Percentiles rank a stretch among this genome's conserved stretches.
phyloP scores from a whole-genome alignment of 768 basidiomycete species.

The Pleurotus ostreatus region DNA sequence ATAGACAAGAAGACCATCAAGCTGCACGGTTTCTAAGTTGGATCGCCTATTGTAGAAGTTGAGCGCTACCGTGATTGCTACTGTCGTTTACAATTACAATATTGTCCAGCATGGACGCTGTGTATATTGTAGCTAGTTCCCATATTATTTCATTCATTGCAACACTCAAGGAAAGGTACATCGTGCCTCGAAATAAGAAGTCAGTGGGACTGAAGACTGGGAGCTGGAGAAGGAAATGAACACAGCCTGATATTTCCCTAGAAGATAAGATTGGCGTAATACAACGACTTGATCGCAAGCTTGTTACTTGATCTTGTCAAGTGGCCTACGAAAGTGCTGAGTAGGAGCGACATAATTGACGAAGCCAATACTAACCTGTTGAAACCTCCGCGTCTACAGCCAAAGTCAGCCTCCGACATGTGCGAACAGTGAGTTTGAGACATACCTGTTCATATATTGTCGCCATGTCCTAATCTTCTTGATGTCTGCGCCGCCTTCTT shows the following conservation, averaged over 20 bases:
- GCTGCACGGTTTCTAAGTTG: constrained; percentile 77
- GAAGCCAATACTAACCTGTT: constrained; percentile 49
- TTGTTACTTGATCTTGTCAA: constrained; percentile 89
- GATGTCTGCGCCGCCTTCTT: constrained; percentile 60
- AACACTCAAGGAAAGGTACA: not conserved
- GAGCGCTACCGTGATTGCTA: constrained; percentile 9
- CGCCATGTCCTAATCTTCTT: constrained; percentile 91
- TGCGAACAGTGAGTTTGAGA: not conserved
- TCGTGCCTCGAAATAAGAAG: constrained; percentile 2
- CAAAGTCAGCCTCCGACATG: constrained; percentile 10
- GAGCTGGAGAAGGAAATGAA: no score
- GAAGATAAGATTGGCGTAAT: not conserved
- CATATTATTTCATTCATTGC: constrained; percentile 11
- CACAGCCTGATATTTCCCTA: not conserved
- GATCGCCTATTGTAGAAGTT: constrained; percentile 1
- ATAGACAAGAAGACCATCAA: constrained; percentile 77
- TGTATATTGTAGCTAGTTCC: constrained; percentile 9
- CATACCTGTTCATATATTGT: constrained; percentile 96
- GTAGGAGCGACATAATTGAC: no score
- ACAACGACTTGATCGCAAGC: not conserved
- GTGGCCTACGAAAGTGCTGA: constrained; percentile 47
- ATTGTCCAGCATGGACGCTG: constrained; percentile 1
- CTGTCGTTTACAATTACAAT: constrained; percentile 1
- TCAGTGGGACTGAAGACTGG: not conserved
- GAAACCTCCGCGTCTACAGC: constrained; percentile 73